Base-by-base conservation (phyloP, 2,329 filamentous ascomycete genomes). In the Xylariaceae sp. region DNA sequence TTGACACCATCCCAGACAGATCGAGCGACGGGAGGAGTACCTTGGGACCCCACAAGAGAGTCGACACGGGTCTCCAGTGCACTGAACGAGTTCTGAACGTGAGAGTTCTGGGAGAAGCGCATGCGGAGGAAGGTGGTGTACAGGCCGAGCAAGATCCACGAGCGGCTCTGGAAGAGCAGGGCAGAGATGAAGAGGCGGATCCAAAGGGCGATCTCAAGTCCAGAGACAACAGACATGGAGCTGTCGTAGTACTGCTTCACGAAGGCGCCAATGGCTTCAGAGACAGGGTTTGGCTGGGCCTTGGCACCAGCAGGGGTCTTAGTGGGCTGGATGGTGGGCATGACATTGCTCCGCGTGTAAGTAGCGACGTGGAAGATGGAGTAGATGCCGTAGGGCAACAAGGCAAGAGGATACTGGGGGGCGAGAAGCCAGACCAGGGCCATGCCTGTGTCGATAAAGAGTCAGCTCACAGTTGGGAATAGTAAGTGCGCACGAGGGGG, bases 311-410 rank as follows among this genome's bases (percentile, higher is more conserved):
- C 77, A 38, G 81, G 72, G 13, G 82, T 69, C 60, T 80, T 77
- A 54, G 85, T 80, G 14, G 91, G 89, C 66, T 88, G 80, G 64
- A 99, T 69, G 58, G 89, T 90, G 55, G 94, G 94, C 64, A 99
- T 88, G 60, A 99, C 75, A 77, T 96, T 96, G 71, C 89, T 88
- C 71, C 94, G 91, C 60, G 89, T 89, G 76, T 99, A 99, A 60
- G 94, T 97, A 56, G 92, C 90, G 63, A 97, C 91, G 76, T 99
- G 94, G 86, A 99, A 99, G 73, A 97, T 75, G 53, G 93, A 97
- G 83, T 97, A 99, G 73, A 99, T 90, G 63, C 86, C 87, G 77
- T 96, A 99, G 28, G 94, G 94, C 50, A 97, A 83, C 66, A 99
- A 83, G 50, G 94, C 94, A 63, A 97, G 81, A 36, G 90, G 86